phyloP scores from a whole-genome alignment of 176 grass and related monocot genomes.

The Cenchrus fungigraminus region DNA sequence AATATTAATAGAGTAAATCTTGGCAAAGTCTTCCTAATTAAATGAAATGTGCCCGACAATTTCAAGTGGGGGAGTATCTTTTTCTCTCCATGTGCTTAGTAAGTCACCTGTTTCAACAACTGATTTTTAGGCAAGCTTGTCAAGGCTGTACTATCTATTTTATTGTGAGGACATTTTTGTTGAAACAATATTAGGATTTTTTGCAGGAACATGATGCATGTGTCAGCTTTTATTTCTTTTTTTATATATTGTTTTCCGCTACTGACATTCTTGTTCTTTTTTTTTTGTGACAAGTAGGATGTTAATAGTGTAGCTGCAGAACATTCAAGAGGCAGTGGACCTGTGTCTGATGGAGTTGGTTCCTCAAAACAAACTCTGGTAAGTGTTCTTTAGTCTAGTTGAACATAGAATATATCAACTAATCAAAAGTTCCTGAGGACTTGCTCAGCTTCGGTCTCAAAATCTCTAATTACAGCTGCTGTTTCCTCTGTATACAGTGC shows the following conservation, averaged over 20 bases:
- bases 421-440: background rate
- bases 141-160: background rate
- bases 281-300: conserved; percentile 41
- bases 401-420: conserved; percentile 16
- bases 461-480: background rate
- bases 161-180: background rate
- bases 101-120: background rate
- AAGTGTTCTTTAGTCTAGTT: conserved; percentile 40
- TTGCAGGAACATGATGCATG: background rate
- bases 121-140: background rate
- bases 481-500: background rate
- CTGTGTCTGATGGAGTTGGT: conserved; percentile 44
- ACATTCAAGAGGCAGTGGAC: conserved; percentile 40
- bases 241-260: background rate
- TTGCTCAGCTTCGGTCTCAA: background rate
- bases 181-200: conserved; percentile 1
- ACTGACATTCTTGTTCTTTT: background rate
- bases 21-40: no score
- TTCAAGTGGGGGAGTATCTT: background rate
- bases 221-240: background rate
- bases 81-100: background rate
- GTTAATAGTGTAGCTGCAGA: conserved; percentile 31
- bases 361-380: conserved; percentile 45
- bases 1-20: no score
- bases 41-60: no score